Base-by-base conservation (phyloP, 2,329 filamentous ascomycete genomes). In the Aureobasidium pullulans region DNA sequence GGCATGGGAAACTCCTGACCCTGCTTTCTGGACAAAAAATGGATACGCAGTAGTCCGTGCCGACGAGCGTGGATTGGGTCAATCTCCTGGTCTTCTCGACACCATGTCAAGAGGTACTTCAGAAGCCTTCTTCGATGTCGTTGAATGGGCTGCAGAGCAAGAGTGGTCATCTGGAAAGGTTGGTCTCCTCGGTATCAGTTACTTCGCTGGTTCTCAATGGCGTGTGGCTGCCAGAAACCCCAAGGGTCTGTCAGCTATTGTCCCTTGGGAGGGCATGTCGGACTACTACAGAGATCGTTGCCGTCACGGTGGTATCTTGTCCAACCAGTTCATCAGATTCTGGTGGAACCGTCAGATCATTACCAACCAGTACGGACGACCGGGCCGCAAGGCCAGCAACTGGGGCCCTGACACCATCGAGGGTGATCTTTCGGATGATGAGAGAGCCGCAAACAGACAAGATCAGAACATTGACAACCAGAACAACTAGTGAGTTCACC, bases 281-380 rank as follows among this genome's bases (percentile, higher is more conserved):
- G 80, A 82, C 61, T 81, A 81, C 63, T 82, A 81, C 62, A 73
- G 80, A 13, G 73, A 74, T 60, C 66, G 71, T 32, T 73, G 70
- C 61, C 68, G 73, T n/a, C 73, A 76, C 59, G 71, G 75, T 31
- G 70, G 74, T 59, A 71, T 72, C 37, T 48, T 72, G 23, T 69
- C 67, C 43, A 69, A 72, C 59, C 58, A 62, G n/a, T 72, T 72
- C 62, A 85, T 87, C 64, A 50, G 72, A 66, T 82, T 85, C 65
- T 88, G 84, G 85, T 87, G 84, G 84, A 79, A 86, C 65, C 76
- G 83, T 0, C 84, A 87, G 67, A 83, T 88, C 6, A 73, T 87
- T 7, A 76, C 76, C 0, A 89, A 88, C 65, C 87, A 90, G 68
- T 89, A 89, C 62, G 86, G 86, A 9, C 63, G 73, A 29, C 73